Evolutionary conservation across 495 filamentous ascomycete genomes (phyloP), one percentile per base, ranked within the genome.

Genomic region (Barbatosphaeria neglecta): DNA sequence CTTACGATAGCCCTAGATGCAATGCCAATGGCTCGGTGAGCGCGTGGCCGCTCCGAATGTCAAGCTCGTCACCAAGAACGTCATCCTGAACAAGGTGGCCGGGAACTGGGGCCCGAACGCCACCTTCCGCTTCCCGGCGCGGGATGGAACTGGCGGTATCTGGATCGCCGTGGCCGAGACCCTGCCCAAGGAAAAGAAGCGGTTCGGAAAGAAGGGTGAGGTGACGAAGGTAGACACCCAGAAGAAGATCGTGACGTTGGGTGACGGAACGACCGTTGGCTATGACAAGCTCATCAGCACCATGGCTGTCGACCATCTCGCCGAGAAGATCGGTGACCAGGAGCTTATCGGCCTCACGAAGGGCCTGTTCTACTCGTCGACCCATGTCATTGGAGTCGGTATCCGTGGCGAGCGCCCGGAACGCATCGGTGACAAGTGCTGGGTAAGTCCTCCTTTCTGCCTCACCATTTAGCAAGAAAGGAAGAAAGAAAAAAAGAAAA

Each of bases 381-480:
- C 92, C 47, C 92, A 99, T 70, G 89, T 99, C 55, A 84, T 99
- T 53, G 92, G 92, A 63, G 84, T 99, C 50, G 92, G 92, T 67
- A 73, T 99, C 61, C 87, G 92, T 61, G 92, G 92, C 53, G 72
- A 73, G 51, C 87, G 92, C 47, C 92, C 92, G n/a, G 85, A 94
- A 64, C 81, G 87, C 51, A 99, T 99, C 53, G 92, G 92, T 42
- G 92, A 99, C 73, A 99, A 99, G 76, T 99, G 92, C 82, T 99
- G 92, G 85, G 81, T 86, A 75, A 65, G 78, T 54, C 18, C n/a
- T n/a, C n/a, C n/a, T n/a, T n/a, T n/a, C n/a, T n/a, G n/a, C n/a
- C n/a, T n/a, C n/a, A 6, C 19, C 6, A n/a, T 22, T 31, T 6
- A 9, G 18, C 10, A 28, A 4, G 27, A 4, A 15, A 13, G 1